Base-by-base conservation (phyloP, 2,329 filamentous ascomycete species). In the Cercospora sojina region DNA sequence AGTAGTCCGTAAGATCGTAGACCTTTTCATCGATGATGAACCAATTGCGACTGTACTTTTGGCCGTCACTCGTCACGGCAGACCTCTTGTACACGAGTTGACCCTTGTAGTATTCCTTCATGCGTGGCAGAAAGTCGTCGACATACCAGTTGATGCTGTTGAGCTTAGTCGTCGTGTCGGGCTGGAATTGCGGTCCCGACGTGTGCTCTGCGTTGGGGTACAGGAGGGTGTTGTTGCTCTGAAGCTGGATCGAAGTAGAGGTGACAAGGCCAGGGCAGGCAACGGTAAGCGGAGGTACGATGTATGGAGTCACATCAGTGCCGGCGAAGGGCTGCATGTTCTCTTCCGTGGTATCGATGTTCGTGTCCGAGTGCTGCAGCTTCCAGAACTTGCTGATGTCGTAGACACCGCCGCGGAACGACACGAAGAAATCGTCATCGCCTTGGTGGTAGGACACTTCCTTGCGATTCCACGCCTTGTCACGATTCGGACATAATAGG, bases 1-100 rank as follows among this genome's bases (percentile, higher is more conserved):
- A 94, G 80, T 99, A 99, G 77, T 98, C 87, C 0, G 92, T 96
- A 62, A 99, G 80, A 77, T 99, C 96, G 76, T 95, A 98, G 20
- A 99, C 84, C 60, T 85, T 86, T 62, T 88, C 83, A 31, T 92
- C 83, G 68, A 96, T 87, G 63, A 91, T 90, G 69, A 91, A 90
- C 93, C 95, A 98, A 75, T 86, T 85, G 72, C 91, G 89, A 62
- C 87, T 84, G 16, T 88, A 80, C 35, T 90, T 80, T 29, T 86
- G 76, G 20, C 93, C 95, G 69, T 96, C 84, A 0, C 79, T 80
- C 65, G 85, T 80, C 67, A 99, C 82, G 1, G 81, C 82, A 1
- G 79, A 78, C 55, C 80, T 83, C 49, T 88, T 85, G 82, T 86
- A 91, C 1, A 98, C 95, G 0, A 98, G 81, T 41, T 94, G 86